These are phyloP conservation scores for Periconia sp. DNA, from an alignment of 2,329 filamentous ascomycete species.

Conservation along the genomic window DNA sequence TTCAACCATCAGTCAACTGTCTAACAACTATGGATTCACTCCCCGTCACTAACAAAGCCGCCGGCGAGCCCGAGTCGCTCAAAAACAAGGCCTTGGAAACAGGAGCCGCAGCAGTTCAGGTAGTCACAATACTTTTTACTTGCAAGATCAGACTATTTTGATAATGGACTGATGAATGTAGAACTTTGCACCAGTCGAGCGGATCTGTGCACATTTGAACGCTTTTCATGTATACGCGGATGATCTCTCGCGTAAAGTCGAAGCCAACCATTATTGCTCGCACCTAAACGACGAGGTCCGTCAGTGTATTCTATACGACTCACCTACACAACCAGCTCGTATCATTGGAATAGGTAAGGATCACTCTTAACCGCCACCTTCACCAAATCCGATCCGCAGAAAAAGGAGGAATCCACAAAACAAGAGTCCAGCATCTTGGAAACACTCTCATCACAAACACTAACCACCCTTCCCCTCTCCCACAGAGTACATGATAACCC, in stretches of 20 bases:
- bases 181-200: slow-evolving; percentile 71
- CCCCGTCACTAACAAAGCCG: slow-evolving; percentile 45
- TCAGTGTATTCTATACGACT: slow-evolving; percentile 85
- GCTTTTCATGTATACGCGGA: slow-evolving; percentile 84
- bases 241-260: slow-evolving; percentile 68
- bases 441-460: neutral
- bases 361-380: neutral
- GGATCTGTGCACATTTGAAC: slow-evolving; percentile 80
- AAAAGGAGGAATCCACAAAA: too few species aligned
- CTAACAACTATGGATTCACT: slow-evolving; percentile 34
- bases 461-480: neutral
- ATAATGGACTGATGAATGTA: slow-evolving; percentile 26
- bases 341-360: slow-evolving; percentile 67
- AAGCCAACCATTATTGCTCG: slow-evolving; percentile 83
- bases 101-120: slow-evolving; percentile 62
- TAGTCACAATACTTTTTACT: slow-evolving; percentile 19
- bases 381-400: neutral
- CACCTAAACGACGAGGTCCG: slow-evolving; percentile 77
- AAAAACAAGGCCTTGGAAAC: slow-evolving; percentile 64
- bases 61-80: slow-evolving; percentile 54
- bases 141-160: neutral
- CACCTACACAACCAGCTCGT: slow-evolving; percentile 64
- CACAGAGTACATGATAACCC: slow-evolving; percentile 79
- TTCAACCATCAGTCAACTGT: neutral
- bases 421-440: neutral